Percentiles rank a stretch among this genome's conserved stretches.
phyloP scores from a whole-genome alignment of 305 asterid genomes.

The Fraxinus platypoda region DNA sequence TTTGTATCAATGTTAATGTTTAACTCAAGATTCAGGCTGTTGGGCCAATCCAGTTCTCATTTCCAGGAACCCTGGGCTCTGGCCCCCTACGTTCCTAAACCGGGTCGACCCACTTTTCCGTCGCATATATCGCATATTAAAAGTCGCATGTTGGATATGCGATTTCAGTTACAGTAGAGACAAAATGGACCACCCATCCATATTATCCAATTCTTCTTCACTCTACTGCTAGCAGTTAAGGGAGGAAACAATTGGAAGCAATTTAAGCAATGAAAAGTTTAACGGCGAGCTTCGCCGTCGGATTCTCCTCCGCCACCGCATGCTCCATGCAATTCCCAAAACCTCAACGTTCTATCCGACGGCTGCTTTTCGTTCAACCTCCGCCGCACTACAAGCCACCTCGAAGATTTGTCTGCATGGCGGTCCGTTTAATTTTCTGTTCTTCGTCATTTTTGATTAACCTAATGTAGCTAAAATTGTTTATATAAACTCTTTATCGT shows the following conservation, averaged over 20 bases:
- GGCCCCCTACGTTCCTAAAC: neutral
- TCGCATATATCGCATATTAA: neutral
- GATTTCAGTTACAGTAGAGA: neutral
- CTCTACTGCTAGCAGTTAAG: conserved; percentile 16
- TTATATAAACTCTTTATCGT: neutral
- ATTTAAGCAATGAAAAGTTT: conserved; percentile 50
- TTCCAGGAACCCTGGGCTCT: neutral
- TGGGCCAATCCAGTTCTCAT: neutral
- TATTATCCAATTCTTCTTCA: conserved; percentile 34
- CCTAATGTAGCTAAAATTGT: neutral
- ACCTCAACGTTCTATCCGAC: conserved; percentile 17
- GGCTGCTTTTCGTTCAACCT: conserved; percentile 28
- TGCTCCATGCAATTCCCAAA: conserved; percentile 25
- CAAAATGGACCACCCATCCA: neutral
- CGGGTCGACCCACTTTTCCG: neutral
- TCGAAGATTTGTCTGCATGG: conserved; percentile 69
- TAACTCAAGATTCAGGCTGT: neutral
- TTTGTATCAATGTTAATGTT: too few species aligned
- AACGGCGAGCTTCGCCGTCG: conserved; percentile 39
- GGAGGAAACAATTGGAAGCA: neutral
- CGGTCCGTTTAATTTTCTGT: conserved; percentile 42
- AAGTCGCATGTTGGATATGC: neutral
- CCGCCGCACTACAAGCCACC: conserved; percentile 33
- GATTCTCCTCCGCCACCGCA: conserved; percentile 41
- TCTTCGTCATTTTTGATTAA: neutral